A percentile compares a stretch with the other conserved stretches of the same genome.
These are phyloP conservation scores for Acephala macrosclerotiorum DNA, from an alignment of 2,329 filamentous ascomycete genomes.

Conservation along the genomic window DNA sequence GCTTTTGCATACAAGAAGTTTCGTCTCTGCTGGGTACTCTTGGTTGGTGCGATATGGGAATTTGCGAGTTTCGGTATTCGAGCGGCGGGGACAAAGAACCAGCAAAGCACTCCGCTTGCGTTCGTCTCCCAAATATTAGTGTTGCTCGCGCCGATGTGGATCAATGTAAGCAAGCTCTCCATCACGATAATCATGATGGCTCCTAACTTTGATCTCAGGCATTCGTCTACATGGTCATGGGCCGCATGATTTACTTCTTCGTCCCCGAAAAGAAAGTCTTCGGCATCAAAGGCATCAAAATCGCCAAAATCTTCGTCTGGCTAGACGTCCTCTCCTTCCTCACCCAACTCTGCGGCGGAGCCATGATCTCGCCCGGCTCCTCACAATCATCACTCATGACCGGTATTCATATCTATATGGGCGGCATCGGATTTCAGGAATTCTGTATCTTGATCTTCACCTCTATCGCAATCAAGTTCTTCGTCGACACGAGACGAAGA, in stretches of 20 bases:
- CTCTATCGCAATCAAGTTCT: slow-evolving; percentile 49
- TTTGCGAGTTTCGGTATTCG: slow-evolving; percentile 50
- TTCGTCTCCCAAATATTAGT: slow-evolving; percentile 51
- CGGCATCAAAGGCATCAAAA: slow-evolving; percentile 44
- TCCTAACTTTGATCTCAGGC: slow-evolving; percentile 30
- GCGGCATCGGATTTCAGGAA: slow-evolving; percentile 59
- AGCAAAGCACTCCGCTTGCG: slow-evolving; percentile 44
- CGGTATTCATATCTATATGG: slow-evolving; percentile 57
- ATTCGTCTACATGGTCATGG: slow-evolving; percentile 45
- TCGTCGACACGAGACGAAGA: slow-evolving; percentile 46
- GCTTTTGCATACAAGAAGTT: slow-evolving; percentile 46
- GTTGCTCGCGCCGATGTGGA: slow-evolving; percentile 46
- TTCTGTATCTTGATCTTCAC: slow-evolving; percentile 58
- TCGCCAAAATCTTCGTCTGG: slow-evolving; percentile 56
- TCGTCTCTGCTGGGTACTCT: slow-evolving; percentile 52
- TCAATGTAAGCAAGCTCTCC: slow-evolving; percentile 13
- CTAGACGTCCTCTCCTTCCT: slow-evolving; percentile 57
- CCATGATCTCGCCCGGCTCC: slow-evolving; percentile 46
- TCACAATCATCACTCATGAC: slow-evolving; percentile 42
- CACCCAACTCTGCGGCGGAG: slow-evolving; percentile 50
- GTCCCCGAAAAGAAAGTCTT: slow-evolving; percentile 47
- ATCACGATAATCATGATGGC: not conserved
- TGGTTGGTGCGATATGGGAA: slow-evolving; percentile 54
- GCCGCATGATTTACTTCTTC: slow-evolving; percentile 45
- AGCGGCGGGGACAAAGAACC: slow-evolving; percentile 49